Evolutionary conservation across 495 filamentous ascomycete species (phyloP), one percentile per base, ranked within the genome.

Genomic region (Penicillium cataractarum): DNA sequence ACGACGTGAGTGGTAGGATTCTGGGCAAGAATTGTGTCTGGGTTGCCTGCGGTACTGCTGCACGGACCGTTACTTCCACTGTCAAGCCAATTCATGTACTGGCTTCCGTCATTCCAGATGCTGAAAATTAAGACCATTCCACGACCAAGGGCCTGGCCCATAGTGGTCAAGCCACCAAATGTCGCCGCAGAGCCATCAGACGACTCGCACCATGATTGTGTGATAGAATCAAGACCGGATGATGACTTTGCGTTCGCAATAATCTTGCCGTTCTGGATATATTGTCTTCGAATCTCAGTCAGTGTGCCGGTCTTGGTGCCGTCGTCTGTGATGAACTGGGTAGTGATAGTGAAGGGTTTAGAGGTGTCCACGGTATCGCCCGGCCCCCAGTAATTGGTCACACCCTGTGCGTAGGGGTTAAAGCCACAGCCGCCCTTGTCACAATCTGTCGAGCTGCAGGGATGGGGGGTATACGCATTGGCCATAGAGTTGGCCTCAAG

Each of bases 371-470:
- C 71, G 21, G 76, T 86, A 67, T 75, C 78, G 70, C 79, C 79
- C 51, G 75, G 70, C 56, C 86, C 87, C 76, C 85, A 90, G 83
- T 87, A 91, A 67, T 24, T 71, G 77, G 76, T 86, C 79, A 62
- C 87, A 1, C 87, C 77, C 83, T 77, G 65, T 82, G 83, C 49
- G 81, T 88, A 91, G 22, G 84, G 74, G 85, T 92, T 92, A 83
- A 89, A 90, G 71, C 90, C 89, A 75, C 89, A 92, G 40, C 88
- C 87, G 68, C 86, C 87, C 65, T 89, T 84, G 69, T 92, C 90
- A 70, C 89, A 92, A 73, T 77, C 35, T 80, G 72, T 32, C 65
- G 65, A 74, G 65, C 71, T 78, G 79, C 88, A 90, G 29, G 86
- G 78, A 71, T 90, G 88, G 19, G 88, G 87, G 2, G 87, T 87